Conservation (phyloP, 371 early-diverging fungal genomes). For the Syncephalastrum contaminatum region DNA sequence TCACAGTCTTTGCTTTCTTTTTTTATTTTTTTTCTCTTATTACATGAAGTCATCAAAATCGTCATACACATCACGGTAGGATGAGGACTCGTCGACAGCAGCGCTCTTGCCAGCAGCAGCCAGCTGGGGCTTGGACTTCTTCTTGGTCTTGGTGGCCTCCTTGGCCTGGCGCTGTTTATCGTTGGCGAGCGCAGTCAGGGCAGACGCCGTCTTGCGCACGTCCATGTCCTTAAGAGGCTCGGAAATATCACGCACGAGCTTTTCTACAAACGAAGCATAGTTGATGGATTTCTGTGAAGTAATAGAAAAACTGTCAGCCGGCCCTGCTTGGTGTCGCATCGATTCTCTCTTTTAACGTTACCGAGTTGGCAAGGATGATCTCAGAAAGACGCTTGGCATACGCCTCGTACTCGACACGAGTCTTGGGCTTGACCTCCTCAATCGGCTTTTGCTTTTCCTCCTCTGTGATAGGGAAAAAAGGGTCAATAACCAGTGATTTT, state of each 20-base stretch:
- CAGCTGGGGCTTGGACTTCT: conserved; percentile 67
- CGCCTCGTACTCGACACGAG: conserved; percentile 81
- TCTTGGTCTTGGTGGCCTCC: conserved; percentile 68
- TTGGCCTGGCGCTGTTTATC: conserved; percentile 85
- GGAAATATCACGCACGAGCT: conserved; percentile 75
- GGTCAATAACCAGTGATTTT: too few relatives aligned
- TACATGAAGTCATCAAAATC: conserved; percentile 83
- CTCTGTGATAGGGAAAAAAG: conserved; percentile 19
- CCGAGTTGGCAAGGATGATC: conserved; percentile 70
- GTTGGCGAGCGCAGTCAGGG: conserved; percentile 81
- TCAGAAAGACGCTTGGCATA: conserved; percentile 70
- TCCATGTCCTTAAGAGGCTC: conserved; percentile 82
- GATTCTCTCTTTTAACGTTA: conserved; percentile 34
- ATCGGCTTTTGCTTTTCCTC: conserved; percentile 51
- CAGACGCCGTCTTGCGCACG: conserved; percentile 73
- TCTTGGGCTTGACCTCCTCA: conserved; percentile 74
- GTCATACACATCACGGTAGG: conserved; percentile 49
- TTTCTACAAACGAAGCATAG: conserved; percentile 75
- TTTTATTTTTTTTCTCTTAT: conserved; percentile 15
- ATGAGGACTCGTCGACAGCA: conserved; percentile 35
- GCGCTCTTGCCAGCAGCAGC: conserved; percentile 48
- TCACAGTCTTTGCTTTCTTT: conserved; percentile 4
- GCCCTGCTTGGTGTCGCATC: neutral
- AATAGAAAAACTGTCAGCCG: neutral
- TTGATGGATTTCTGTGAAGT: conserved; percentile 39